Conservation (phyloP, 1,284 basidiomycete species). For the Athelia psychrophila region DNA sequence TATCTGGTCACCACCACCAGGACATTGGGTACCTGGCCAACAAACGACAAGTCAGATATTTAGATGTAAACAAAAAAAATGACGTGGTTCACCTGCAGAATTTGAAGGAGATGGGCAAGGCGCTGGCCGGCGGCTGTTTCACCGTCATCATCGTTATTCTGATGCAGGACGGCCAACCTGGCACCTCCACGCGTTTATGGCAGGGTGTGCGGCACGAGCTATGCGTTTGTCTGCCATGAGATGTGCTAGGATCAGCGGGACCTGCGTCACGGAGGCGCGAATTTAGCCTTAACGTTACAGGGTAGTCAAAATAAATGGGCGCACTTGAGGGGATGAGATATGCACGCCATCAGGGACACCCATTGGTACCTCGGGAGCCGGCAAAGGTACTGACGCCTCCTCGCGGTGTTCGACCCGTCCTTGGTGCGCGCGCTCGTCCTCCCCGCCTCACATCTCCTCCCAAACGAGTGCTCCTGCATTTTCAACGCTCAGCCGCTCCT, state of each 20-base stretch:
- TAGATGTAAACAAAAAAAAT: neutral
- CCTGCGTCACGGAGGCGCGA: slow-evolving; percentile 42
- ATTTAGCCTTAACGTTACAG: neutral
- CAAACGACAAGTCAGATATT: neutral
- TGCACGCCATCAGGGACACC: slow-evolving; percentile 57
- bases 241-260: slow-evolving; percentile 69
- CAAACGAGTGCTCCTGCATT: slow-evolving; percentile 55
- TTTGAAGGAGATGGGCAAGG: slow-evolving; percentile 84
- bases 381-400: neutral
- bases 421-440: too few relatives aligned
- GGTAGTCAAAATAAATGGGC: slow-evolving; percentile 7
- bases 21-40: slow-evolving; percentile 79
- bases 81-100: too few relatives aligned
- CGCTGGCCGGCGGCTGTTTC: slow-evolving; percentile 89
- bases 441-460: slow-evolving; percentile 39
- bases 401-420: slow-evolving; percentile 3
- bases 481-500: slow-evolving; percentile 54
- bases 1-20: slow-evolving; percentile 83
- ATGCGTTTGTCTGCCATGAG: slow-evolving; percentile 73
- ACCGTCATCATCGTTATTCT: slow-evolving; percentile 94
- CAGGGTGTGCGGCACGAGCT: slow-evolving; percentile 81
- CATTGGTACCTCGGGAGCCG: slow-evolving; percentile 8
- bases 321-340: slow-evolving; percentile 72
- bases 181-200: slow-evolving; percentile 88
- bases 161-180: slow-evolving; percentile 66